Conservation (phyloP, 306 rosid genomes). For the Medicago truncatula region MtrunA17r5.0-ANR NC_053043.1:35508001-35508500, state of each 20-base stretch:
- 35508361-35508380: slow-evolving; percentile 72
- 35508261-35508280: slow-evolving; percentile 64
- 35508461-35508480: slow-evolving; percentile 65
- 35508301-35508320: slow-evolving; percentile 60
- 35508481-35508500: slow-evolving; percentile 64
- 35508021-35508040: slow-evolving; percentile 72
- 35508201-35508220: slow-evolving; percentile 69
- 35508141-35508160: slow-evolving; percentile 67
- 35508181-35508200: slow-evolving; percentile 58
- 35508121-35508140: slow-evolving; percentile 70
- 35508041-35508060: slow-evolving; percentile 69
- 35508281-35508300: slow-evolving; percentile 70
- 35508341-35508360: slow-evolving; percentile 70
- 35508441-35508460: slow-evolving; percentile 64
- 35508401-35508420: slow-evolving; percentile 70
- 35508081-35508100: slow-evolving; percentile 66
- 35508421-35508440: slow-evolving; percentile 75
- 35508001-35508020: slow-evolving; percentile 75
- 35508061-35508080: slow-evolving; percentile 78
- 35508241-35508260: slow-evolving; percentile 66
- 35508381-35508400: slow-evolving; percentile 60
- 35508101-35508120: slow-evolving; percentile 61
- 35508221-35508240: slow-evolving; percentile 64
- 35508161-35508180: slow-evolving; percentile 61
- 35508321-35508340: slow-evolving; percentile 77